Base-by-base conservation (phyloP, 495 filamentous ascomycete species). In the Talaromyces stipitatus region DNA sequence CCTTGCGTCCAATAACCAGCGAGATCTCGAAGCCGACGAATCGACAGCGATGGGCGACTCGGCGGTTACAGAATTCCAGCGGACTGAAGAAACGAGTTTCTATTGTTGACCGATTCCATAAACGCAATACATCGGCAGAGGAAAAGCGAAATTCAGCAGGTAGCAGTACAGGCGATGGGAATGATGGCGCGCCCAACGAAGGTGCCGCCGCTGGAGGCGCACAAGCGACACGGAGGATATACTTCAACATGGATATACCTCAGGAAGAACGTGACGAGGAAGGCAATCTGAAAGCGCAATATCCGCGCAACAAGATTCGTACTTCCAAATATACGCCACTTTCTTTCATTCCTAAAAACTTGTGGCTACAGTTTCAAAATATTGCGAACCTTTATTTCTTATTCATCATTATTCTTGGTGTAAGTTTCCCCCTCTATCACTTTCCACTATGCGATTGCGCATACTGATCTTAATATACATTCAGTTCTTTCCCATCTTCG, bases 331-430 rank as follows among this genome's bases (percentile, higher is more conserved):
- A 97, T 71, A 97, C 95, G 3, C 85, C 95, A 12, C 72, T 99
- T 53, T 95, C 88, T 61, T 99, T 99, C 74, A 71, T 97, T n/a
- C 95, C 95, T 9, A 97, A 97, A 73, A 96, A 99, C 69, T 68
- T 97, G 55, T 99, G 85, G 81, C 86, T 94, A 57, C 95, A 99
- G 70, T 97, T 99, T 68, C 92, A 97, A 73, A 97, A 97, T 69
- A 89, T 99, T 62, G 95, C 95, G 54, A 99, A 97, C 70, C 85
- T 97, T 36, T 99, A 96, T 71, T 99, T 99, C 79, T 78, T 97
- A 55, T 96, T 97, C 73, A 82, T 94, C 60, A 92, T 96, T 69
- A 92, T 99, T 67, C 83, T 99, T 56, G 82, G 85, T 61, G 95
- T 97, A 85, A 71, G 91, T 80, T 46, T 32, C 18, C 54, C 16